Conservation (phyloP, 2,329 filamentous ascomycete species). For the Hypomyces perniciosus region DNA sequence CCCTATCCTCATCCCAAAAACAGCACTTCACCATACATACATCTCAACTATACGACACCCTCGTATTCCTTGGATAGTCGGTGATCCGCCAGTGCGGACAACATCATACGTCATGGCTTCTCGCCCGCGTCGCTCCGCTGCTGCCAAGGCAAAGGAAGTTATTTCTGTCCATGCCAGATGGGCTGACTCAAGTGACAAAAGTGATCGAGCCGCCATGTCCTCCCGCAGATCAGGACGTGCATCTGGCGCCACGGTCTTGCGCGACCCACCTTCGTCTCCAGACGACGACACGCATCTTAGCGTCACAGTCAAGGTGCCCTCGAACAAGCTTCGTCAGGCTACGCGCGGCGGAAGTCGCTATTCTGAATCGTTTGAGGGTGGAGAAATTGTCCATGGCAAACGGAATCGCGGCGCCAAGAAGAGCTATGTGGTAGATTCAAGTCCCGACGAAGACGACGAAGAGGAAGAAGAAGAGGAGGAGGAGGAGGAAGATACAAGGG, state of each 20-base stretch:
- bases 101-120: constrained; percentile 34
- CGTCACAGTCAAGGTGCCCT: constrained; percentile 47
- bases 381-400: constrained; percentile 45
- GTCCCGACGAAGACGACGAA: constrained; percentile 39
- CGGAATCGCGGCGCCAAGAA: constrained; percentile 52
- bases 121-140: constrained; percentile 42
- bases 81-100: constrained; percentile 4
- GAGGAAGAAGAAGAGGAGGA: constrained; percentile 30
- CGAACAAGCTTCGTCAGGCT: constrained; percentile 47
- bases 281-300: constrained; percentile 38
- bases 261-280: constrained; percentile 42
- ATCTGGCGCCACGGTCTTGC: constrained; percentile 36
- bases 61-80: no score
- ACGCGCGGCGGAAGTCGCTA: constrained; percentile 35
- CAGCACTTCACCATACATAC: background rate
- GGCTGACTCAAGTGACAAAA: constrained; percentile 34
- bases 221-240: constrained; percentile 46
- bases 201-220: constrained; percentile 40
- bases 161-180: constrained; percentile 37
- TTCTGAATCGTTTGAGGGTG: constrained; percentile 35
- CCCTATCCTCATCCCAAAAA: background rate
- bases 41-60: background rate
- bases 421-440: constrained; percentile 54
- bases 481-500: constrained; percentile 36
- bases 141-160: constrained; percentile 36